phyloP scores from a whole-genome alignment of 352 stramenopile species.

The Phytophthora citrophthora region DNA sequence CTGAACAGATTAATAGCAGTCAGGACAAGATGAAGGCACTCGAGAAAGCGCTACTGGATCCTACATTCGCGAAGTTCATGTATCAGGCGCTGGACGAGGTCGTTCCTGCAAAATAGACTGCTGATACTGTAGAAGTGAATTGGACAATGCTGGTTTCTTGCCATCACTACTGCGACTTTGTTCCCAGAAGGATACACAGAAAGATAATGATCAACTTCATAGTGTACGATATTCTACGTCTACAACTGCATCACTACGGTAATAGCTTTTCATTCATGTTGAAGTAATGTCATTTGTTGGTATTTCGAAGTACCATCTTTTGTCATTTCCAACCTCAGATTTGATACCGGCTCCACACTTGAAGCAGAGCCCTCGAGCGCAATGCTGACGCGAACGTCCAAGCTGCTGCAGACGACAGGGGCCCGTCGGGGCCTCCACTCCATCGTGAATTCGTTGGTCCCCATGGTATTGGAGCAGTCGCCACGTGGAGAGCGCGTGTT shows the following conservation, averaged over 20 bases:
- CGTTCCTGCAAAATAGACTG: slow-evolving; percentile 30
- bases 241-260: no score
- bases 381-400: slow-evolving; percentile 23
- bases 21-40: slow-evolving; percentile 73
- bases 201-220: neutral
- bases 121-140: neutral
- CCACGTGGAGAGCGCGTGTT: slow-evolving; percentile 94
- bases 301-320: neutral
- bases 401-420: slow-evolving; percentile 14
- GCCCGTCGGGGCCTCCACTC: slow-evolving; percentile 56
- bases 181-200: no score
- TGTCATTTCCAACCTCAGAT: slow-evolving; percentile 6
- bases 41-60: slow-evolving; percentile 79
- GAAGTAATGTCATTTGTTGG: neutral
- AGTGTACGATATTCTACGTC: neutral
- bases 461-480: slow-evolving; percentile 95
- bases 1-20: slow-evolving; percentile 66
- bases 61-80: slow-evolving; percentile 79
- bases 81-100: slow-evolving; percentile 76
- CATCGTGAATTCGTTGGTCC: slow-evolving; percentile 81
- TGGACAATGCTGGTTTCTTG: slow-evolving; percentile 5
- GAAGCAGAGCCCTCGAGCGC: slow-evolving; percentile 20
- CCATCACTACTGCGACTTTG: neutral
- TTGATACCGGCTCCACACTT: slow-evolving; percentile 32
- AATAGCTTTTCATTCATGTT: neutral